Conservation (phyloP, 257 asterid genomes). For the Hygrophila difformis region DNA sequence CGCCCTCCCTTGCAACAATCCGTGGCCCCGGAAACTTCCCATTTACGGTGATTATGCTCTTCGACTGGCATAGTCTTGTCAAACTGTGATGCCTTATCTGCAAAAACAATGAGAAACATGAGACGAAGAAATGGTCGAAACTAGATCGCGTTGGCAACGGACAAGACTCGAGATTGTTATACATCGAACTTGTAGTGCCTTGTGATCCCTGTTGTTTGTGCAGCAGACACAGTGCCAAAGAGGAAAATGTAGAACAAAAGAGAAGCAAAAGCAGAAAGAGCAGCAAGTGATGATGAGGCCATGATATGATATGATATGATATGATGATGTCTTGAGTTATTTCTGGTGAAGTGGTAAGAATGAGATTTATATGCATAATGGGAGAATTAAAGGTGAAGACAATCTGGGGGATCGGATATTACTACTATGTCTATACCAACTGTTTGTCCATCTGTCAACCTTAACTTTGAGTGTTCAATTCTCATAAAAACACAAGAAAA, state of each 20-base stretch:
- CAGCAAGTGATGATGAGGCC: slow-evolving; percentile 10
- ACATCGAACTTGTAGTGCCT: slow-evolving; percentile 39
- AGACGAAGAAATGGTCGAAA: background rate
- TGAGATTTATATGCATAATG: background rate
- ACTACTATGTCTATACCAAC: background rate
- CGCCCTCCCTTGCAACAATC: slow-evolving; percentile 58
- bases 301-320: no score
- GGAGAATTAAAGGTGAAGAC: slow-evolving; percentile 9
- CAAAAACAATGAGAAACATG: background rate
- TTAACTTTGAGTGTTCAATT: background rate
- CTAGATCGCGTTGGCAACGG: background rate
- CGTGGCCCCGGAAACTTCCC: slow-evolving; percentile 67
- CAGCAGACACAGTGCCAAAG: background rate
- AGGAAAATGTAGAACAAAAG: background rate
- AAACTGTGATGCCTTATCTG: slow-evolving; percentile 52
- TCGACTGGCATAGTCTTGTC: slow-evolving; percentile 50
- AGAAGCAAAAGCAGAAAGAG: background rate
- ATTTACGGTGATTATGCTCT: slow-evolving; percentile 47
- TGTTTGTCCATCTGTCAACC: background rate
- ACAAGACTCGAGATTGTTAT: slow-evolving; percentile 2
- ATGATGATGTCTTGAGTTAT: no score
- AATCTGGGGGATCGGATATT: no score
- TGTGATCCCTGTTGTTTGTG: slow-evolving; percentile 18
- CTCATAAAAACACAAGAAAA: background rate
- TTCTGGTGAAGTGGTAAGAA: background rate